Evolutionary conservation across 1,139 yeast species (phyloP).

Genomic region (Yarrowia galli): DNA sequence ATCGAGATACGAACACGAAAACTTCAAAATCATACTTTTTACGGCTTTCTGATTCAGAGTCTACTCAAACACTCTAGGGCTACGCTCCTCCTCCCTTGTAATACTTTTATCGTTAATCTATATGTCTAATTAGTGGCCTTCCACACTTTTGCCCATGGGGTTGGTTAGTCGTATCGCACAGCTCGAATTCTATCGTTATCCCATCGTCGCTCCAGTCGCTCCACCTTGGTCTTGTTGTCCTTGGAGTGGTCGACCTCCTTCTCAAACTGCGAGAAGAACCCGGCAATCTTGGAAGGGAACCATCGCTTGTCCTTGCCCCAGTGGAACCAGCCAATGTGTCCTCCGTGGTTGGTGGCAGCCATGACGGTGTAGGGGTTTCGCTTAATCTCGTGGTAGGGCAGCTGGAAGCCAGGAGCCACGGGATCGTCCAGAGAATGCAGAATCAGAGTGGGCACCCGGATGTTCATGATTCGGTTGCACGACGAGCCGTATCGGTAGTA

Average conservation of each 20-base stretch:
- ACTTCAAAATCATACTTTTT: too few species aligned
- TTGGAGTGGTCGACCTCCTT: slow-evolving; percentile 47
- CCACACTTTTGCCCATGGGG: neutral
- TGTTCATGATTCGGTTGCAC: slow-evolving; percentile 59
- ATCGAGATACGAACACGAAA: too few species aligned
- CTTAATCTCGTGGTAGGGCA: slow-evolving; percentile 67
- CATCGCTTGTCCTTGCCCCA: slow-evolving; percentile 70
- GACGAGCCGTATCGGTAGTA: slow-evolving; percentile 79
- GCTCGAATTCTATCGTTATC: slow-evolving; percentile 39
- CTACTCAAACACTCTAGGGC: too few species aligned
- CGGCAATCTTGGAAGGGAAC: slow-evolving; percentile 70
- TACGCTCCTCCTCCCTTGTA: too few species aligned
- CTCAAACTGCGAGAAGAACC: slow-evolving; percentile 65
- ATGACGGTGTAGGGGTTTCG: slow-evolving; percentile 74
- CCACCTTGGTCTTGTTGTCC: slow-evolving; percentile 41
- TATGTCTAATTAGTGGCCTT: slow-evolving; percentile 1
- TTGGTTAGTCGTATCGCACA: slow-evolving; percentile 17
- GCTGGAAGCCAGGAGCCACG: slow-evolving; percentile 63
- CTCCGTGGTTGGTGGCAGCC: slow-evolving; percentile 79
- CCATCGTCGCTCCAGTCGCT: slow-evolving; percentile 40
- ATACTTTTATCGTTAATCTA: slow-evolving; percentile 14
- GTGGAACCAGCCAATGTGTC: slow-evolving; percentile 78
- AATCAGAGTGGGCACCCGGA: slow-evolving; percentile 72
- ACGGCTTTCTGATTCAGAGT: too few species aligned
- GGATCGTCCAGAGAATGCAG: slow-evolving; percentile 86